Evolutionary conservation across 129 eudicot genomes (phyloP).

Genomic region (Flaveria robusta): DNA sequence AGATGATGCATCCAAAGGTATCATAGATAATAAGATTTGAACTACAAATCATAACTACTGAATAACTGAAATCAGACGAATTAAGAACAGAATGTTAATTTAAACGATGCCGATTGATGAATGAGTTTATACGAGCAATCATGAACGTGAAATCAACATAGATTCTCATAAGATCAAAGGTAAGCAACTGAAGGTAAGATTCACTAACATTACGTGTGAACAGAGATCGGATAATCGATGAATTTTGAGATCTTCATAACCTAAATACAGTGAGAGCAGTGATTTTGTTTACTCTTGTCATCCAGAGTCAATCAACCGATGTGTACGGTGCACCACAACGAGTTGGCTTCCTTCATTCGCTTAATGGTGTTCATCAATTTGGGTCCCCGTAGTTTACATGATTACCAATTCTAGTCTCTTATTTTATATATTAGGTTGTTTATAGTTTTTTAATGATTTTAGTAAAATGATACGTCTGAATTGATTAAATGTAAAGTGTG

Average conservation of each 20-base stretch:
- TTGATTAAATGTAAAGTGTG: too few species aligned
- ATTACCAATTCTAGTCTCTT: not conserved
- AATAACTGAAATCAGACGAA: not conserved
- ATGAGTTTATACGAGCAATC: constrained; percentile 8
- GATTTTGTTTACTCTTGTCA: constrained; percentile 19
- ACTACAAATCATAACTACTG: constrained; percentile 7
- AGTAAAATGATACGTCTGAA: too few species aligned
- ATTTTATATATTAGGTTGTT: too few species aligned
- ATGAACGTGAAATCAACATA: constrained; percentile 13
- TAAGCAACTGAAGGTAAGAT: constrained; percentile 12
- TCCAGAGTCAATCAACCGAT: constrained; percentile 22
- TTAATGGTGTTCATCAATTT: not conserved
- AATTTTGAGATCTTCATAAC: constrained; percentile 23
- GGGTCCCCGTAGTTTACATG: constrained; percentile 3
- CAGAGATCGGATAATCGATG: not conserved
- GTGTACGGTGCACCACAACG: not conserved
- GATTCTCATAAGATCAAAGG: constrained; percentile 5
- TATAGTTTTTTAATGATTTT: too few species aligned
- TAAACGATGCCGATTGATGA: constrained; percentile 3
- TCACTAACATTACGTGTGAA: constrained; percentile 27
- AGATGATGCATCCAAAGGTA: constrained; percentile 4
- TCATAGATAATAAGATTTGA: not conserved
- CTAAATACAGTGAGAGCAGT: constrained; percentile 18
- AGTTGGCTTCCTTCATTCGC: constrained; percentile 23
- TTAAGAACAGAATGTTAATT: not conserved